Conservation (phyloP, 139 green algal genomes). For the Chlorella sp. region DNA sequence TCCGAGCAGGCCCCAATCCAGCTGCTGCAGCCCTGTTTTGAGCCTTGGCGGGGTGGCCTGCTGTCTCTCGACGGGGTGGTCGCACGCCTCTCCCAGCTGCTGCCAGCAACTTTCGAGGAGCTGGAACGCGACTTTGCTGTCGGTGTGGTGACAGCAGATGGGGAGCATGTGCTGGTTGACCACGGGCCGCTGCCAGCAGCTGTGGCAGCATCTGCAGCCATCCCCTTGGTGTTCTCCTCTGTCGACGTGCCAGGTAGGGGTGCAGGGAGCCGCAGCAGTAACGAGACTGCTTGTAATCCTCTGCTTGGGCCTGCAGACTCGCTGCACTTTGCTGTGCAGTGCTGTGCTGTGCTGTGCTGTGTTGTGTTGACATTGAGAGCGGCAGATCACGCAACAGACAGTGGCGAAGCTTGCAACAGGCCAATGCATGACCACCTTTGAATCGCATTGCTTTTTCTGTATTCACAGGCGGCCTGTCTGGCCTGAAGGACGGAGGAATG, state of each 20-base stretch:
- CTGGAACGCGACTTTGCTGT: slow-evolving; percentile 71
- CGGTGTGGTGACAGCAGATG: neutral
- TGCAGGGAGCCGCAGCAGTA: too few relatives aligned
- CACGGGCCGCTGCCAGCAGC: slow-evolving; percentile 72
- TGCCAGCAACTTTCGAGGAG: slow-evolving; percentile 78
- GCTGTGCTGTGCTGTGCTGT: too few relatives aligned
- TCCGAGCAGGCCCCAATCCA: slow-evolving; percentile 57
- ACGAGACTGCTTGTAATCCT: too few relatives aligned
- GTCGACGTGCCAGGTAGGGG: slow-evolving; percentile 25
- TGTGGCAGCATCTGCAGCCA: slow-evolving; percentile 79
- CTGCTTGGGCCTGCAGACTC: too few relatives aligned
- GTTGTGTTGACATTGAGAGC: too few relatives aligned
- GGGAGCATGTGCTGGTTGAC: slow-evolving; percentile 42
- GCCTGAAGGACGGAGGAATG: slow-evolving; percentile 75
- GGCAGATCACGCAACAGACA: neutral
- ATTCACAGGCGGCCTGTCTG: neutral
- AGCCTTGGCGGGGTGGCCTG: slow-evolving; percentile 69
- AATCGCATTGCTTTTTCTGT: neutral
- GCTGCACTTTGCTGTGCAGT: too few relatives aligned
- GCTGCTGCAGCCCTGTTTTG: slow-evolving; percentile 42
- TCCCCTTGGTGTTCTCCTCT: slow-evolving; percentile 73
- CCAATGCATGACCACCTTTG: neutral
- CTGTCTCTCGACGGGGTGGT: slow-evolving; percentile 67
- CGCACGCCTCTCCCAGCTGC: slow-evolving; percentile 51
- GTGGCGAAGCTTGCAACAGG: neutral